Conservation (phyloP, 2,329 filamentous ascomycete genomes). For the Curvularia spicifera region DNA sequence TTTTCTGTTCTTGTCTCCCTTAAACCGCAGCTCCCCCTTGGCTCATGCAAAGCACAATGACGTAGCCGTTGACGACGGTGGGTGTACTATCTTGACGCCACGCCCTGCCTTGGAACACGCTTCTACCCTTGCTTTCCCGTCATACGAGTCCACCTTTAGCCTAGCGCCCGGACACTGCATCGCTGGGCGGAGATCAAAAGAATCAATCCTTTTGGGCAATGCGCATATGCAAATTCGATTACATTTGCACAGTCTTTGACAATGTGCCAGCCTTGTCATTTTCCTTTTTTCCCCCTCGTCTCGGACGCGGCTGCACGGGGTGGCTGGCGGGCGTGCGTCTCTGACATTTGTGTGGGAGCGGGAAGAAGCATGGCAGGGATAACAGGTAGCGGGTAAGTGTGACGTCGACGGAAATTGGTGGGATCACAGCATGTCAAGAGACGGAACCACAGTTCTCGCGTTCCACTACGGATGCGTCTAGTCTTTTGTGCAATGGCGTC, state of each 20-base stretch:
- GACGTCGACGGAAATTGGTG: conserved; percentile 11
- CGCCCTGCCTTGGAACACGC: conserved; percentile 5
- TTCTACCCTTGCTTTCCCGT: background rate
- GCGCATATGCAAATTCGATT: background rate
- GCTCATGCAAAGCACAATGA: conserved; percentile 7
- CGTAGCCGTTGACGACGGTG: conserved; percentile 8
- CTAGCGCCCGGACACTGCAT: background rate
- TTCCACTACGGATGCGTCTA: background rate
- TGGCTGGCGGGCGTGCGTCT: background rate
- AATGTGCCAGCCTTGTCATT: background rate
- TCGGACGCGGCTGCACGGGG: background rate
- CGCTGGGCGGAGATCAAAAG: background rate
- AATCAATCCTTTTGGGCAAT: background rate
- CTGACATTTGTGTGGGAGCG: background rate
- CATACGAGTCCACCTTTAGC: background rate
- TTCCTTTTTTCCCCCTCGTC: background rate
- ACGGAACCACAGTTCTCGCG: conserved; percentile 10
- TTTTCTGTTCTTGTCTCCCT: conserved; percentile 6
- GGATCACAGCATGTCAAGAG: background rate
- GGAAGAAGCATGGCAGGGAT: background rate
- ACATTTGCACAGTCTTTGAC: background rate
- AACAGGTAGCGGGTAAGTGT: conserved; percentile 2
- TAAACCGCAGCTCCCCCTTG: background rate
- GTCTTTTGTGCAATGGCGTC: background rate
- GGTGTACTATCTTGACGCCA: background rate